These are phyloP conservation scores for Hanseniaspora occidentalis DNA, from an alignment of 805 yeast genomes.

Conservation along the genomic window DNA sequence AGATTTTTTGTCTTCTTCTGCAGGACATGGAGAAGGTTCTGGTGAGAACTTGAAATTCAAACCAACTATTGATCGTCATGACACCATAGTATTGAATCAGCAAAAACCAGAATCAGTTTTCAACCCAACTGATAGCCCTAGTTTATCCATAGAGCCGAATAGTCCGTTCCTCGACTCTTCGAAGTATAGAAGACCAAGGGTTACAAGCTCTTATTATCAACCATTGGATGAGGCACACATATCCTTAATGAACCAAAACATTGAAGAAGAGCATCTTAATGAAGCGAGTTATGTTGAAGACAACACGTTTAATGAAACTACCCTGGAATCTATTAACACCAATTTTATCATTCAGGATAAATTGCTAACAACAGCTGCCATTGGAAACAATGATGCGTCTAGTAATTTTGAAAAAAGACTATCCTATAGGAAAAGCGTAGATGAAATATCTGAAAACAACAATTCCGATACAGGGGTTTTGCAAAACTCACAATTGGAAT, in stretches of 20 bases:
- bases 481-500: constrained; percentile 12
- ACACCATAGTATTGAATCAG: too few species aligned
- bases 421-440: too few species aligned
- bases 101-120: too few species aligned
- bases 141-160: too few species aligned
- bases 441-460: not conserved
- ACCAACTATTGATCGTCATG: too few species aligned
- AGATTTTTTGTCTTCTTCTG: too few species aligned
- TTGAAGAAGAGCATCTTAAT: not conserved
- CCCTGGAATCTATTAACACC: not conserved
- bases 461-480: not conserved
- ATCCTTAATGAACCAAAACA: not conserved
- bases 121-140: too few species aligned
- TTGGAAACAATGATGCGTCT: too few species aligned
- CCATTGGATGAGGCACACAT: constrained; percentile 2
- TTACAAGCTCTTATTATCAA: constrained; percentile 7
- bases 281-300: not conserved
- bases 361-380: not conserved
- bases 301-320: constrained; percentile 2
- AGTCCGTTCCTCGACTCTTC: too few species aligned
- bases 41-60: too few species aligned
- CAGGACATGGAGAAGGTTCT: too few species aligned
- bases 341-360: not conserved
- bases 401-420: too few species aligned
- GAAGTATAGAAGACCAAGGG: constrained; percentile 5